A percentile compares a stretch with the other conserved stretches of the same genome.
phyloP scores from a whole-genome alignment of 345 rosid species.

The Moringa oleifera region DNA sequence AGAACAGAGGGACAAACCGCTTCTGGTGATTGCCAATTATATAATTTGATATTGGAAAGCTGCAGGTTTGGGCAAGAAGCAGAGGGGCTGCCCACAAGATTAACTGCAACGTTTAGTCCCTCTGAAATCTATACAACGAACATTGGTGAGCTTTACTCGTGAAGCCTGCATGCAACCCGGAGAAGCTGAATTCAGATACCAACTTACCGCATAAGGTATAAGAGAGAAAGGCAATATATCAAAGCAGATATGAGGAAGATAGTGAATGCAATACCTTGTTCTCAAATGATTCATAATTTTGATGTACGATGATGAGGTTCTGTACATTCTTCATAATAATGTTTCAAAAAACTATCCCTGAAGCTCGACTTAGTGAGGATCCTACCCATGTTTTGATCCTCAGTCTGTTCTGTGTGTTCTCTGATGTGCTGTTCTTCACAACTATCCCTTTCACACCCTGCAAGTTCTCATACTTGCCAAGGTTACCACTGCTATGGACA shows the following conservation, averaged over 20 bases:
- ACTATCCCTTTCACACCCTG: slow-evolving; percentile 30
- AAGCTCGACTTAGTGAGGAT: slow-evolving; percentile 32
- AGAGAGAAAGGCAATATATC: background rate
- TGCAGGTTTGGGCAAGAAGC: slow-evolving; percentile 35
- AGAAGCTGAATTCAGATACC: background rate
- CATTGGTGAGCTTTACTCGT: slow-evolving; percentile 33
- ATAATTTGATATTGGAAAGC: slow-evolving; percentile 30
- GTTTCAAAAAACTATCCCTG: slow-evolving; percentile 23
- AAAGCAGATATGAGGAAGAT: background rate
- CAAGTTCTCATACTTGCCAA: slow-evolving; percentile 42
- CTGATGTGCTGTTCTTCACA: slow-evolving; percentile 37
- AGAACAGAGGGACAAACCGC: slow-evolving; percentile 19
- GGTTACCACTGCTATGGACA: slow-evolving; percentile 43
- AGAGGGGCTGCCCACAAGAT: slow-evolving; percentile 37
- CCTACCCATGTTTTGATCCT: slow-evolving; percentile 51
- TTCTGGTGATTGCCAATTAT: slow-evolving; percentile 13
- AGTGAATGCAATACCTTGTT: too few species aligned
- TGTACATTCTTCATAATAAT: slow-evolving; percentile 38
- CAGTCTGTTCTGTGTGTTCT: slow-evolving; percentile 35
- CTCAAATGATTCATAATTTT: slow-evolving; percentile 24
- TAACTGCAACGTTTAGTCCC: slow-evolving; percentile 43
- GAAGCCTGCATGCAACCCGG: slow-evolving; percentile 34
- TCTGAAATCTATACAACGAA: slow-evolving; percentile 30
- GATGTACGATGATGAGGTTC: slow-evolving; percentile 51
- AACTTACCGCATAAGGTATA: background rate